A percentile compares a stretch with the other conserved stretches of the same genome.
These are phyloP conservation scores for Lasiosphaeria hispida DNA, from an alignment of 495 filamentous ascomycete species.

Conservation along the genomic window DNA sequence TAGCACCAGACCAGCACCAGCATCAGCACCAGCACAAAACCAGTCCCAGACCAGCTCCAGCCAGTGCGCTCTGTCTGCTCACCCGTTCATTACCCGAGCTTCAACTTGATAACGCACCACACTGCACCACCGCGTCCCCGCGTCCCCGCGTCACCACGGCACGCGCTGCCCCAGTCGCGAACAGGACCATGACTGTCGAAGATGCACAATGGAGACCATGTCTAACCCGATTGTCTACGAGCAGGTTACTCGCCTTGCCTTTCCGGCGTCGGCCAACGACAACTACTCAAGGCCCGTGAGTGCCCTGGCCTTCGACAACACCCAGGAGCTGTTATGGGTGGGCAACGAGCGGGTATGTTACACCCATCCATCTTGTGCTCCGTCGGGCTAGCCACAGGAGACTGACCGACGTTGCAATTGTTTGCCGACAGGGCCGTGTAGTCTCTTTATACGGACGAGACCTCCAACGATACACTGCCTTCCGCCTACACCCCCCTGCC, in stretches of 20 bases:
- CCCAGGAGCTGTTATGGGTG: slow-evolving; percentile 85
- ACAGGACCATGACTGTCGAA: neutral
- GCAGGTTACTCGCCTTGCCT: slow-evolving; percentile 67
- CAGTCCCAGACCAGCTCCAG: too few relatives aligned
- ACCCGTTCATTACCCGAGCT: too few relatives aligned
- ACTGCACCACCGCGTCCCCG: neutral
- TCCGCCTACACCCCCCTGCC: slow-evolving; percentile 61
- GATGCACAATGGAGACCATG: neutral
- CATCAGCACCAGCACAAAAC: neutral
- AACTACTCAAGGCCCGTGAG: slow-evolving; percentile 63
- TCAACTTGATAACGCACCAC: too few relatives aligned
- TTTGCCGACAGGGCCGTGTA: slow-evolving; percentile 65
- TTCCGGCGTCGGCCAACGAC: slow-evolving; percentile 64
- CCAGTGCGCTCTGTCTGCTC: too few relatives aligned
- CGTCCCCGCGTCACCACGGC: too few relatives aligned
- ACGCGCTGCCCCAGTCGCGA: too few relatives aligned
- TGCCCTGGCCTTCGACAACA: slow-evolving; percentile 80
- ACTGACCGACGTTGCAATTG: neutral
- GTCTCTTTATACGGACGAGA: slow-evolving; percentile 81
- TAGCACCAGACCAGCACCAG: neutral
- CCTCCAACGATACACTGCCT: slow-evolving; percentile 68
- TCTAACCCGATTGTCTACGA: slow-evolving; percentile 13
- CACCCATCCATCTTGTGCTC: neutral
- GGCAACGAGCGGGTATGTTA: slow-evolving; percentile 80
- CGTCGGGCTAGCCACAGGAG: neutral